A percentile compares a stretch with the other conserved stretches of the same genome.
phyloP scores from a whole-genome alignment of 208 protist genomes.

The Crithidia sp. region DNA sequence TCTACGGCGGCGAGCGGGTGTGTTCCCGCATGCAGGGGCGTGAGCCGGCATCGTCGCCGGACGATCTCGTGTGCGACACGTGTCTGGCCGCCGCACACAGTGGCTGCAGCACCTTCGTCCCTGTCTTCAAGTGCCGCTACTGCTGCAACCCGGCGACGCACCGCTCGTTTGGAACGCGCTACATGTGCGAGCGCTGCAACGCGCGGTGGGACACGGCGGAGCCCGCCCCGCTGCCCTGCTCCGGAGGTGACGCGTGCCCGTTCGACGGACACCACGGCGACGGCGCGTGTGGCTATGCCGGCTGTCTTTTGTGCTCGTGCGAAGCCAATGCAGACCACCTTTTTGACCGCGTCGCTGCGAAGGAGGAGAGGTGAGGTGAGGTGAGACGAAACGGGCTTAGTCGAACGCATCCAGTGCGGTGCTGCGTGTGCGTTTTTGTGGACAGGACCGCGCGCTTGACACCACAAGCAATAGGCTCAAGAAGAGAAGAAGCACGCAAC shows the following conservation, averaged over 20 bases:
- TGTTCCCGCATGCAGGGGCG: constrained; percentile 72
- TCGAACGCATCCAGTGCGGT: too few species aligned
- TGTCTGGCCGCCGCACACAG: constrained; percentile 40
- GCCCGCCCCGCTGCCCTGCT: constrained; percentile 59
- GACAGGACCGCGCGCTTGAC: too few species aligned
- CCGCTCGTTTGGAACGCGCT: constrained; percentile 83
- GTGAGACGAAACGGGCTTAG: background rate
- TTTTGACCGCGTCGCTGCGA: constrained; percentile 10
- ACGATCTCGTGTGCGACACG: constrained; percentile 74
- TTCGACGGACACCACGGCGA: constrained; percentile 52
- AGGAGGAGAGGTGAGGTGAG: background rate
- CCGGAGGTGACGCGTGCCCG: constrained; percentile 53
- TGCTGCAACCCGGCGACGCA: constrained; percentile 90
- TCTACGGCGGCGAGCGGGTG: constrained; percentile 77
- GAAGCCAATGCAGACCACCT: constrained; percentile 1
- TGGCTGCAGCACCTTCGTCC: constrained; percentile 5
- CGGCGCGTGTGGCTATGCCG: constrained; percentile 32
- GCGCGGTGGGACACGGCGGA: constrained; percentile 68
- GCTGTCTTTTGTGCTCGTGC: constrained; percentile 63
- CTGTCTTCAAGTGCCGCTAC: constrained; percentile 87
- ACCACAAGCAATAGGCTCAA: too few species aligned
- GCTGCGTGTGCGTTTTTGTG: too few species aligned
- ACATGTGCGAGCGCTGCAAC: constrained; percentile 79
- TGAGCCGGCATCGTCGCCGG: constrained; percentile 64
- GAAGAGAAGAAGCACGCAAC: too few species aligned